Percentiles rank a stretch among this genome's conserved stretches.
Evolutionary conservation across 2,329 filamentous ascomycete genomes (phyloP).

Genomic region (Fusarium sp.): DNA sequence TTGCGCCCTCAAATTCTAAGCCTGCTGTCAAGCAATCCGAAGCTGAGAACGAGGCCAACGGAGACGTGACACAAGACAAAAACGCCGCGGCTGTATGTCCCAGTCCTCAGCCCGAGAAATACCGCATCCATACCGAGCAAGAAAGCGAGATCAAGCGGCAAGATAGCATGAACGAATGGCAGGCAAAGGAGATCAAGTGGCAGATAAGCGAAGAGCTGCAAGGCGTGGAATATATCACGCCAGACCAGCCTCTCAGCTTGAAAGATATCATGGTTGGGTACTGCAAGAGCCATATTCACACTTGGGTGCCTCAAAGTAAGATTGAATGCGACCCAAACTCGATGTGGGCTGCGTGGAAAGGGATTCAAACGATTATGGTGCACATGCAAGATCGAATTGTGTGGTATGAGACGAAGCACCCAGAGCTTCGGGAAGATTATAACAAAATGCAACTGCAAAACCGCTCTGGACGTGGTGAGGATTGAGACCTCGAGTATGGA

Average conservation of each 20-base stretch:
- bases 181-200: not conserved
- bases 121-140: not conserved
- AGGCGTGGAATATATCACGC: too few species aligned
- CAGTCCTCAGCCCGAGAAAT: not conserved
- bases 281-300: not conserved
- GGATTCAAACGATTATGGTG: slow-evolving; percentile 2
- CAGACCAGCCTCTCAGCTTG: too few species aligned
- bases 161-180: not conserved
- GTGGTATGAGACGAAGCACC: slow-evolving; percentile 9
- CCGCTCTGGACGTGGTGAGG: not conserved
- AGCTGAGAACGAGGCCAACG: not conserved
- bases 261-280: not conserved
- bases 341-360: not conserved
- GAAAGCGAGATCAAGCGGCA: not conserved
- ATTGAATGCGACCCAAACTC: not conserved
- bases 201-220: not conserved
- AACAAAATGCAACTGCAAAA: not conserved
- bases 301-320: slow-evolving; percentile 1
- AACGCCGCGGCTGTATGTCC: not conserved
- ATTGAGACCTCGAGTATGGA: not conserved
- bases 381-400: slow-evolving; percentile 17
- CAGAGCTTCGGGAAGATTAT: slow-evolving; percentile 1
- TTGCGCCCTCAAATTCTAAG: not conserved
- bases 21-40: not conserved
- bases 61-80: too few species aligned